Percentiles rank a stretch among this genome's conserved stretches.
phyloP scores from a whole-genome alignment of 352 stramenopile species.

The Globisporangium iwayamae region DNA sequence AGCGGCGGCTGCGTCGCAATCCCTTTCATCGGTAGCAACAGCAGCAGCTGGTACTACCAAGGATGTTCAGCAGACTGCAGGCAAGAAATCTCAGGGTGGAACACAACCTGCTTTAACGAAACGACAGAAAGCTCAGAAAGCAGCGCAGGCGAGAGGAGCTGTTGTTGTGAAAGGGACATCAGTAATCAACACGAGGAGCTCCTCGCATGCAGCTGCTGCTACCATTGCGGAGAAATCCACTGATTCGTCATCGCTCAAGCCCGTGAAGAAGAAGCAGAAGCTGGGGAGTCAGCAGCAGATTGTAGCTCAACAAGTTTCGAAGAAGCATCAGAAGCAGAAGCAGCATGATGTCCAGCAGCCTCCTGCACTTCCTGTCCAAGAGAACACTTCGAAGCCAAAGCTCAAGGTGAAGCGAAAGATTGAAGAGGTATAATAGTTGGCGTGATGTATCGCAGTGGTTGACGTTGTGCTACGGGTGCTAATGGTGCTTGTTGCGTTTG shows the following conservation, averaged over 20 bases:
- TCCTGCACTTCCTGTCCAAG: background rate
- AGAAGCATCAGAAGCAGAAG: slow-evolving; percentile 4
- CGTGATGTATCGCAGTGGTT: background rate
- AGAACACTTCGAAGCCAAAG: background rate
- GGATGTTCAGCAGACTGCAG: background rate
- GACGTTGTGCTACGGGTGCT: background rate
- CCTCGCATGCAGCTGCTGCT: background rate
- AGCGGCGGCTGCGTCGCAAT: background rate
- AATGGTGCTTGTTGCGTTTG: too few species aligned
- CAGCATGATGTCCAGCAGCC: background rate
- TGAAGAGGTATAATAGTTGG: background rate
- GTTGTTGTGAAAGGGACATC: background rate
- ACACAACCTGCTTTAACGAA: background rate
- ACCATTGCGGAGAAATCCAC: background rate
- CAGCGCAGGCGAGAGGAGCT: background rate
- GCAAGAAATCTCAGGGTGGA: background rate
- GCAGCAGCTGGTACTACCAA: background rate
- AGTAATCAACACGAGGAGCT: background rate
- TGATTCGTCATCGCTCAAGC: slow-evolving; percentile 3
- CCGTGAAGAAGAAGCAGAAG: slow-evolving; percentile 7
- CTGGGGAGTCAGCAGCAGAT: background rate
- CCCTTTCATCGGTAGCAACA: background rate
- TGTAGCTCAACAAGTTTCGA: background rate
- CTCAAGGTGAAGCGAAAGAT: slow-evolving; percentile 6
- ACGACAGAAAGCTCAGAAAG: background rate